Base-by-base conservation (phyloP, 164 flowering plant genomes). In the Vitis rupestris region DNA sequence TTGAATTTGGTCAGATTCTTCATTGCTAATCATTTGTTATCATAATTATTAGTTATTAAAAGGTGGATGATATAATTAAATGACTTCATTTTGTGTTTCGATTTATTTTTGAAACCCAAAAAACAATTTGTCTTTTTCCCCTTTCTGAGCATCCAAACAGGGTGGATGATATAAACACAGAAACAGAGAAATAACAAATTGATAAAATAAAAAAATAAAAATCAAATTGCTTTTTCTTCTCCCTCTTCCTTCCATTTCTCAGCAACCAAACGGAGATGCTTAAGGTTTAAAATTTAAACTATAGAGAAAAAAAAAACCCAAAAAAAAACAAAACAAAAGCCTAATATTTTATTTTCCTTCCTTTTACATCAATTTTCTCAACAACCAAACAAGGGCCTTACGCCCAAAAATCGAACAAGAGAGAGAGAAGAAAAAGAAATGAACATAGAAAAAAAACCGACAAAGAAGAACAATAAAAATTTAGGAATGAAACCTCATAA, bases 401-500 rank as follows among this genome's bases (percentile, higher is more conserved):
- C 12, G 48, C 29, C 10, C 14, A 48, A 12, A 50, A 57, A 15
- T 47, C 49, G 10, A 23, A 12, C 13, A 63, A 14, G 2, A 23
- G 2, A 50, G 27, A 23, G 27, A 23, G 27, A 23, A 23, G 27
- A 23, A 23, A 23, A 2, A 23, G 27, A 23, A 23, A 23, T 23
- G 27, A 23, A 23, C 27, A 23, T 23, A 50, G 29, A 27, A 60
- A 51, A 50, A 12, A 50, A 9, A 49, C 30, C 12, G 37, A 60
- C 4, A 16, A 54, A 15, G 16, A 52, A 29, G 48, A 50, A 37
- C 51, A 53, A 9, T 0, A 59, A 27, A 50, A 0, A 29, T 53
- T 61, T 64, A 37, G 14, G n/a, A 50, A 10, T 17, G 50, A 49
- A 52, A 52, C 72, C 70, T 88, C 93, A 68, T 88, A 88, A 48